phyloP scores from a whole-genome alignment of 2,329 filamentous ascomycete genomes.

The Fusarium succisae region DNA sequence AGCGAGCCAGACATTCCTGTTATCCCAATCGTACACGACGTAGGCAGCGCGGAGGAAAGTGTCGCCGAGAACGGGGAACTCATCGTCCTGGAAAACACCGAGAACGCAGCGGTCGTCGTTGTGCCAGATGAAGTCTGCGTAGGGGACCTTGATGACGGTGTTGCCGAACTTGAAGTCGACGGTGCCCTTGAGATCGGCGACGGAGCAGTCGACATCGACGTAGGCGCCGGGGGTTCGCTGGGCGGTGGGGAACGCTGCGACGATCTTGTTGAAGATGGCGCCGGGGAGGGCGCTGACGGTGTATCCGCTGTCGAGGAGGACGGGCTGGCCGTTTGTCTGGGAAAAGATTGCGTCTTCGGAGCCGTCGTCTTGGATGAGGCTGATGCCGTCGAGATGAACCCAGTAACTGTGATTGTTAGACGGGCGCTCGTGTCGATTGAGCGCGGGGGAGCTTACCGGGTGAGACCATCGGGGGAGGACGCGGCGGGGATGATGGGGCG shows the following conservation, averaged over 20 bases:
- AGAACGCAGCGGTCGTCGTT: slow-evolving; percentile 50
- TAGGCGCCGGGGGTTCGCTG: slow-evolving; percentile 51
- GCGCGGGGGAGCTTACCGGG: slow-evolving; percentile 34
- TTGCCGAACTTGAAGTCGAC: slow-evolving; percentile 61
- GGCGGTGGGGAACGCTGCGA: slow-evolving; percentile 55
- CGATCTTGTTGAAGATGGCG: slow-evolving; percentile 58
- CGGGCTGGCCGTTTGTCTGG: slow-evolving; percentile 50
- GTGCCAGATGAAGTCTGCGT: slow-evolving; percentile 58
- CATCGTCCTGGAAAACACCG: slow-evolving; percentile 56
- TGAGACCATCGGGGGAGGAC: slow-evolving; percentile 47
- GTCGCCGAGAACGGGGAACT: slow-evolving; percentile 54
- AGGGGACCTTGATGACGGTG: slow-evolving; percentile 54
- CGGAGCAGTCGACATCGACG: slow-evolving; percentile 59
- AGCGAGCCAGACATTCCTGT: slow-evolving; percentile 50
- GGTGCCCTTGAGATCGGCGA: slow-evolving; percentile 48
- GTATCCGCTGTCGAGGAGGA: slow-evolving; percentile 73
- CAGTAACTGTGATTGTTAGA: slow-evolving; percentile 49
- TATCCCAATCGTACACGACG: slow-evolving; percentile 55
- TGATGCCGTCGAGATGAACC: slow-evolving; percentile 52
- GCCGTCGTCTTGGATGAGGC: slow-evolving; percentile 46
- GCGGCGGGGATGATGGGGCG: slow-evolving; percentile 62
- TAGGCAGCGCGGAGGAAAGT: slow-evolving; percentile 57
- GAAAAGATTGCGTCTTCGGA: slow-evolving; percentile 57
- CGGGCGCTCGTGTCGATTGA: too few relatives aligned
- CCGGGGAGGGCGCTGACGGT: slow-evolving; percentile 73